Conservation (phyloP, 306 rosid species). For the Malus fusca region DNA sequence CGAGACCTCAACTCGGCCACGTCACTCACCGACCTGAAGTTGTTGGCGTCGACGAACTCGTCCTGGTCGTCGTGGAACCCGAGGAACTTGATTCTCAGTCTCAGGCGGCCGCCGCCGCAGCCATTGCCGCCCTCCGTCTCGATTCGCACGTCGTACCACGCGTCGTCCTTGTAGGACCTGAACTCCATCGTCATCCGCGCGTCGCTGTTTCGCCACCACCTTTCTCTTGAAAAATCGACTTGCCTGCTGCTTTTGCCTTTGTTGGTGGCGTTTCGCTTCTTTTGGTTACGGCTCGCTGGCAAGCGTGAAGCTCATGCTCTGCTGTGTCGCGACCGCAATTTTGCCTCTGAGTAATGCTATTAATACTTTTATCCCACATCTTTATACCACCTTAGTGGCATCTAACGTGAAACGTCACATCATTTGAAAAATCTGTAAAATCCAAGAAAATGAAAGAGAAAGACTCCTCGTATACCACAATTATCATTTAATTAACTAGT, state of each 20-base stretch:
- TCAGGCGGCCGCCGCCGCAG: not conserved
- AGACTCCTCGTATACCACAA: too few relatives aligned
- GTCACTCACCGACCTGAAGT: not conserved
- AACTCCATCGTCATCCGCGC: constrained; percentile 19
- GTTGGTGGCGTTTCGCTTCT: not conserved
- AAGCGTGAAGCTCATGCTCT: too few relatives aligned
- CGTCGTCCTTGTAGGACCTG: constrained; percentile 21
- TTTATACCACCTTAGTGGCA: too few relatives aligned
- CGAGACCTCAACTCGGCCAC: constrained; percentile 17
- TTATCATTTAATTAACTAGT: too few relatives aligned
- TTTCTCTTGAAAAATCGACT: not conserved
- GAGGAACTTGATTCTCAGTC: constrained; percentile 18
- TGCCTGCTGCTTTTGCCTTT: not conserved
- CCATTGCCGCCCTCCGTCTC: constrained; percentile 1
- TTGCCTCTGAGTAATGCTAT: too few relatives aligned
- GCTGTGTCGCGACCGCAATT: too few relatives aligned
- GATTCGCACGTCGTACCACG: constrained; percentile 31
- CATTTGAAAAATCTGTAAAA: too few relatives aligned
- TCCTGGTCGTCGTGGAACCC: constrained; percentile 17
- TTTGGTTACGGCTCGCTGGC: too few relatives aligned
- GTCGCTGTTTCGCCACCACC: not conserved
- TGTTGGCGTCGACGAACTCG: not conserved
- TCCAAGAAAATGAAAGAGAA: fast-evolving
- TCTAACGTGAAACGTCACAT: too few relatives aligned
- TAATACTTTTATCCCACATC: too few relatives aligned